Evolutionary conservation across 2,329 filamentous ascomycete genomes (phyloP), one percentile per base, ranked within the genome.

Genomic region (Onygena corvina): DNA sequence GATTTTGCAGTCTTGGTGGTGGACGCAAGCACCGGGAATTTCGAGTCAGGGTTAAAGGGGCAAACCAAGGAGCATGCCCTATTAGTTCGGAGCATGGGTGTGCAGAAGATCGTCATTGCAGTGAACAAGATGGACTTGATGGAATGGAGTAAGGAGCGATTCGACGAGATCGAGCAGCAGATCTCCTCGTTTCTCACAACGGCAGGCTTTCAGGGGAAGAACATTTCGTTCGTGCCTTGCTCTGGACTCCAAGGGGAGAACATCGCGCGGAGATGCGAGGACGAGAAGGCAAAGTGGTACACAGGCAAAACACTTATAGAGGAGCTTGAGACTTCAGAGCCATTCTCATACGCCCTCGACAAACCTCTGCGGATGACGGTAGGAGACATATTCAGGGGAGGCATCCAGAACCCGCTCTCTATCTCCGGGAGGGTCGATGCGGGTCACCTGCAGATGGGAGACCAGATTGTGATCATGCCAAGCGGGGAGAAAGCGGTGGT

Each of bases 1-100:
- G 92, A 98, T 64, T 92, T 96, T 65, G 92, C 89, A 0, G 84
- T 98, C 0, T 72, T 98, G 2, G 92, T 98, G 16, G 86, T 98
- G 52, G 92, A 98, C 63, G 84, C 90, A 3, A 83, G 84, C 51
- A 86, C 80, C 0, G 92, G 90, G 29, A 89, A 89, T 29, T 95
- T 96, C 56, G 92, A 98, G 64, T 88, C 87, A 2, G 93, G 92
- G 0, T 71, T 96, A 27, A 90, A 85, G 61, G 92, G 92, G 0
- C 92, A 98, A 63, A 98, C 92, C 0, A 83, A 86, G 62, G 92
- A 98, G 61, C 92, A 98, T 62, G 87, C 92, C 4, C 69, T 96
- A 12, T 76, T 98, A 1, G 79, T 94, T 3, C 79, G 90, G 52
- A 95, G 89, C 58, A 84, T 96, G 71, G 92, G 92, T 0, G 83